Evolutionary conservation across 1,139 yeast species (phyloP).

Genomic region (Casaregolazyma lundiana): DNA sequence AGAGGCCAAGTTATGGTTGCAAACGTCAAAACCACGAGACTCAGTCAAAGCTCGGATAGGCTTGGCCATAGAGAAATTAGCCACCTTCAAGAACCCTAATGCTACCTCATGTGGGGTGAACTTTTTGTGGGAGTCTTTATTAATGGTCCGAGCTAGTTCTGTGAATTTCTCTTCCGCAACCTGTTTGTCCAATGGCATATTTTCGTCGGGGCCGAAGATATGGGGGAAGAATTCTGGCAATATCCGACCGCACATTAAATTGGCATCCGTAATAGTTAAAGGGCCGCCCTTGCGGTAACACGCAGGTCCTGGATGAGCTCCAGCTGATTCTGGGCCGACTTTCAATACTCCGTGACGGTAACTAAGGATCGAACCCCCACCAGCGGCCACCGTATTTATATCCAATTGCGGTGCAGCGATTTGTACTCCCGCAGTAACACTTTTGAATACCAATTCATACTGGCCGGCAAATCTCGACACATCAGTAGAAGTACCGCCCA

Average conservation of each 20-base stretch:
- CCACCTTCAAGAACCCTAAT: conserved; percentile 32
- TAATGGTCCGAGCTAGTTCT: conserved; percentile 30
- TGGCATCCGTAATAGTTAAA: conserved; percentile 38
- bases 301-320: conserved; percentile 41
- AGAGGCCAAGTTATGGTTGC: conserved; percentile 30
- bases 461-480: conserved; percentile 36
- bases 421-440: conserved; percentile 36
- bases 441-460: conserved; percentile 34
- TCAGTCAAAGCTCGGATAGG: conserved; percentile 34
- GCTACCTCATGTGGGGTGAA: conserved; percentile 33
- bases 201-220: conserved; percentile 36
- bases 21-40: conserved; percentile 28
- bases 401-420: conserved; percentile 39
- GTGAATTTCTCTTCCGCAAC: conserved; percentile 29
- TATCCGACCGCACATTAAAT: conserved; percentile 35
- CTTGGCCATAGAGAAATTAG: conserved; percentile 31
- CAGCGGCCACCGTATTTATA: conserved; percentile 40
- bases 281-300: conserved; percentile 40
- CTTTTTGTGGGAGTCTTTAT: conserved; percentile 28
- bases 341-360: conserved; percentile 35
- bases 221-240: conserved; percentile 36
- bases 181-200: conserved; percentile 33
- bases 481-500: conserved; percentile 42
- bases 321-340: conserved; percentile 39
- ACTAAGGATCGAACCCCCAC: conserved; percentile 39